Evolutionary conservation across 306 rosid genomes (phyloP), one percentile per base, ranked within the genome.

Genomic region (Astragalus glycyphyllos): DNA sequence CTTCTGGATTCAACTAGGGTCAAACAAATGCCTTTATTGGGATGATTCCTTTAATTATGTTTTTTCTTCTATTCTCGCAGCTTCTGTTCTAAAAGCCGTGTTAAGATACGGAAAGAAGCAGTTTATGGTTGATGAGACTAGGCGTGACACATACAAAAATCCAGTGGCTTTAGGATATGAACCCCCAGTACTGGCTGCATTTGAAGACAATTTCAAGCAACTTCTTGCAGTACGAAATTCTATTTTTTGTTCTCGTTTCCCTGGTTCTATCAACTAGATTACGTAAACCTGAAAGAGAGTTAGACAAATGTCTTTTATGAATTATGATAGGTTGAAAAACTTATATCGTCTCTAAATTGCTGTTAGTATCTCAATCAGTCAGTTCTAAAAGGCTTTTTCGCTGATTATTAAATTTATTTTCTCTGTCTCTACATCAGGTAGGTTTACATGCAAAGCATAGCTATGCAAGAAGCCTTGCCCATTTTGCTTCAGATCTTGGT

Each of bases 401-500:
- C 34, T 45, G 58, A 41, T 54, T 29, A 26, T 54, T 23, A 35
- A 54, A 47, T 32, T 72, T 13, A 60, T 10, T 0, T 15, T 37
- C 9, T 38, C 12, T 80, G 45, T 41, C 40, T 64, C 20, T 38
- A 55, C 68, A 89, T 65, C 86, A 94, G 98, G 97, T 89, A 53
- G 94, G 93, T 57, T 54, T 89, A 35, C 80, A 79, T 40, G 73
- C 72, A 54, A 89, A 87, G 74, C 92, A 85, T 71, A 83, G 94
- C 80, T 93, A 89, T 80, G 88, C 92, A 4, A 86, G 90, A 83
- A 90, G 98, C 78, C 74, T 93, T 49, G 89, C 97, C 72, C 83
- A 72, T 67, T 94, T 94, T 86, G 90, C 89, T 26, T 84, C 91
- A 11, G 91, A 79, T 81, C 96, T 89, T 68, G 98, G 97, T 61